phyloP scores from a whole-genome alignment of 176 grass and related monocot genomes.

The Raddia guianensis region DNA sequence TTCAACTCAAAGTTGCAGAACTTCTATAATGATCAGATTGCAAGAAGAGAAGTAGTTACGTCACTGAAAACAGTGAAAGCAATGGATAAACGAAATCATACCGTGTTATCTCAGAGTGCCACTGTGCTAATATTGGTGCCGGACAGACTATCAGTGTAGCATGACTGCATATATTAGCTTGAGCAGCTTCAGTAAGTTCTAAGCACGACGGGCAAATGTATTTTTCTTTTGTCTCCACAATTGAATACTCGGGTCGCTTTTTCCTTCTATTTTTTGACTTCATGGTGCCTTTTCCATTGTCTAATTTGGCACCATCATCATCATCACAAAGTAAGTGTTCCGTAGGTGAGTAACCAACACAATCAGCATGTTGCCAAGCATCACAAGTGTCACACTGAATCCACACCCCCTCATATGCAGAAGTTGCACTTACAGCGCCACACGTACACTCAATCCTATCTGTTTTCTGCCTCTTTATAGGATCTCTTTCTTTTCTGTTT shows the following conservation, averaged over 20 bases:
- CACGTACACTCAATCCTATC: conserved; percentile 95
- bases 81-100: conserved; percentile 54
- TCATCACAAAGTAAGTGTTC: conserved; percentile 46
- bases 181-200: conserved; percentile 79
- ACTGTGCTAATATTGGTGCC: conserved; percentile 83
- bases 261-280: conserved; percentile 59
- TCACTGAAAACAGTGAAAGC: neutral
- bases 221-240: conserved; percentile 59
- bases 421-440: conserved; percentile 90
- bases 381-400: conserved; percentile 93
- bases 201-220: conserved; percentile 71
- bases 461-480: conserved; percentile 78
- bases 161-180: conserved; percentile 56
- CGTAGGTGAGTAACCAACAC: conserved; percentile 79
- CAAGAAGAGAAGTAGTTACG: conserved; percentile 18
- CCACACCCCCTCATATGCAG: conserved; percentile 78
- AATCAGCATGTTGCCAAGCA: conserved; percentile 93
- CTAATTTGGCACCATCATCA: conserved; percentile 39
- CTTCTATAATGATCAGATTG: conserved; percentile 10
- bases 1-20: conserved; percentile 31
- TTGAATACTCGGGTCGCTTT: conserved; percentile 57
- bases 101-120: conserved; percentile 92
- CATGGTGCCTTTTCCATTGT: conserved; percentile 41
- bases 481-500: conserved; percentile 36
- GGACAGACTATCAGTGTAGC: conserved; percentile 95